Conservation (phyloP, 169 alveolate species). For the Plasmodium cynomolgi region DNA sequence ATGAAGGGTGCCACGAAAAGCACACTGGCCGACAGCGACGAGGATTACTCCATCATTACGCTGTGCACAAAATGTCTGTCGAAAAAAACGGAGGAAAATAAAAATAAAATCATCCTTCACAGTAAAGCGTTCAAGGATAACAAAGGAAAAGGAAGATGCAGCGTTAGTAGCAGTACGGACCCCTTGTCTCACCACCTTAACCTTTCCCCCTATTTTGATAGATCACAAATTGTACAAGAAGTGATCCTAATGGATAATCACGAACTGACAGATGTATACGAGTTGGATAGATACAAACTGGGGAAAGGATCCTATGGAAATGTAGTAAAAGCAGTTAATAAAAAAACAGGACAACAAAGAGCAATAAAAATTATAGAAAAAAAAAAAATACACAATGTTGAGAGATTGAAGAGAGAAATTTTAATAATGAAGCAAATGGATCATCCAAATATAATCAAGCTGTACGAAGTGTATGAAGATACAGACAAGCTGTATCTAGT, state of each 20-base stretch:
- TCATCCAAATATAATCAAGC: slow-evolving; percentile 92
- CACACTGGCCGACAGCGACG: slow-evolving; percentile 63
- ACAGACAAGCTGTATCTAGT: slow-evolving; percentile 91
- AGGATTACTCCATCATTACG: slow-evolving; percentile 55
- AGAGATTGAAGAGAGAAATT: slow-evolving; percentile 91
- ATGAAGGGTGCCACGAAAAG: slow-evolving; percentile 32
- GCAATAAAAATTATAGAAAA: slow-evolving; percentile 91
- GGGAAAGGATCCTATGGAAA: slow-evolving; percentile 93
- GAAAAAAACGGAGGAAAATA: slow-evolving; percentile 39
- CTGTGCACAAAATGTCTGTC: slow-evolving; percentile 65
- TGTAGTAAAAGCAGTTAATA: slow-evolving; percentile 90
- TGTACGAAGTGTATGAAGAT: slow-evolving; percentile 94
- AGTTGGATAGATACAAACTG: slow-evolving; percentile 83
- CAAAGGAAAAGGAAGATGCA: slow-evolving; percentile 7
- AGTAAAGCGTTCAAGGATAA: slow-evolving; percentile 66
- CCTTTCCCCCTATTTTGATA: slow-evolving; percentile 79
- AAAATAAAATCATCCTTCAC: slow-evolving; percentile 25
- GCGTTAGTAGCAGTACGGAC: slow-evolving; percentile 23
- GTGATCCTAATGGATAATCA: slow-evolving; percentile 79
- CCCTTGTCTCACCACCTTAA: slow-evolving; percentile 8
- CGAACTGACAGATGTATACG: slow-evolving; percentile 88
- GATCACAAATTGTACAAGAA: slow-evolving; percentile 81
- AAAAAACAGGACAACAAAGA: slow-evolving; percentile 87
- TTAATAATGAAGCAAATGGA: slow-evolving; percentile 91
- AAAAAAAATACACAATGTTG: slow-evolving; percentile 88